Percentiles rank a stretch among this genome's conserved stretches.
Conservation (phyloP, 148 eudicot genomes). For the Rhododendron simsii region DNA sequence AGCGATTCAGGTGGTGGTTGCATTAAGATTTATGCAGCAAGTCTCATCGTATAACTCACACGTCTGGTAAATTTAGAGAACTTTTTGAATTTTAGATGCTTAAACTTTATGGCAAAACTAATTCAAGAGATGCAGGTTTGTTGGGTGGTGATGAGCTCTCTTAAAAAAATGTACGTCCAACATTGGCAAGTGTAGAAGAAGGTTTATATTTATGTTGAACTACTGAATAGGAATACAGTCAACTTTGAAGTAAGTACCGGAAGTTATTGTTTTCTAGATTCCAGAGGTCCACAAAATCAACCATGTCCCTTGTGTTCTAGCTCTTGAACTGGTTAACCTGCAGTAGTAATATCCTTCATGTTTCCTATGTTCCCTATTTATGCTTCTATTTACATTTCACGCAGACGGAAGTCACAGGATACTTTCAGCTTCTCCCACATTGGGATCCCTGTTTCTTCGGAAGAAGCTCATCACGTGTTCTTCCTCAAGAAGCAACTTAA, state of each 20-base stretch:
- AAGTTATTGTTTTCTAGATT: not conserved
- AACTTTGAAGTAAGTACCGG: not conserved
- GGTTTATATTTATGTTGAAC: not conserved
- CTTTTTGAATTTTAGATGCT: not conserved
- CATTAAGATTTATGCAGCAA: no score
- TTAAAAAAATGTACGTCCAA: not conserved
- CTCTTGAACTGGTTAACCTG: not conserved
- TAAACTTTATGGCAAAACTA: not conserved
- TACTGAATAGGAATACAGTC: no score
- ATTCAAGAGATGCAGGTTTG: not conserved
- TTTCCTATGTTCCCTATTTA: not conserved
- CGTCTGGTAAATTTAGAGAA: no score
- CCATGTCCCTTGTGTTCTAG: not conserved
- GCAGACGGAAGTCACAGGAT: conserved; percentile 17
- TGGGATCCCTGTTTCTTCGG: conserved; percentile 3
- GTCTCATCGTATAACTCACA: no score
- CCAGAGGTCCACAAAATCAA: not conserved
- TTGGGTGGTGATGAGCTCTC: not conserved
- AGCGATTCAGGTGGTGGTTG: no score
- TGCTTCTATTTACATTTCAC: not conserved
- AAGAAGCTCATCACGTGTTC: conserved; percentile 9
- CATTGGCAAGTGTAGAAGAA: no score
- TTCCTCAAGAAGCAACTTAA: conserved; percentile 24
- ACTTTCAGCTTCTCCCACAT: conserved; percentile 10
- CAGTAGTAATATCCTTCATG: not conserved